phyloP scores from a whole-genome alignment of 306 rosid species.

The Fragaria vesca region DNA sequence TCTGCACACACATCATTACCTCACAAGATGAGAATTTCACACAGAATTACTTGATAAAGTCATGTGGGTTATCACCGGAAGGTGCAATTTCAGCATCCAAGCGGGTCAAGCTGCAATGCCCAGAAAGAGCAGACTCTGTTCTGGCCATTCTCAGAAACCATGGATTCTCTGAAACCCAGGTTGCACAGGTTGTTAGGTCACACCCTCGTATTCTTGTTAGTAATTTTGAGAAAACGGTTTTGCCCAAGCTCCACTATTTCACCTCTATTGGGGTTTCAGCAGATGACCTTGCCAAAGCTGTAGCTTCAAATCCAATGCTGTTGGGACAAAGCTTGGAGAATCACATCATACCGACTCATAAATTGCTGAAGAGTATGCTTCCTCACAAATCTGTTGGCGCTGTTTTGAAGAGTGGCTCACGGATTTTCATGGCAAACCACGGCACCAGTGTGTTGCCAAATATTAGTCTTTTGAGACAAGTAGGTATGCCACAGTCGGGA shows the following conservation, averaged over 20 bases:
- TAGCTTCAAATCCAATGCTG: not conserved
- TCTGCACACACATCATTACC: not conserved
- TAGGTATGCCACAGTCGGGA: slow-evolving; percentile 25
- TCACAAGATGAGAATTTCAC: not conserved
- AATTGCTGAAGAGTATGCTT: slow-evolving; percentile 21
- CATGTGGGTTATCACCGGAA: slow-evolving; percentile 28
- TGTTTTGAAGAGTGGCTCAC: not conserved
- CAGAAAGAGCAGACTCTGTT: slow-evolving; percentile 4
- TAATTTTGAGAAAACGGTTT: slow-evolving; percentile 25
- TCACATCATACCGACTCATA: slow-evolving; percentile 15
- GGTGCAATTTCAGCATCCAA: slow-evolving; percentile 12
- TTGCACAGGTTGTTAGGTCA: slow-evolving; percentile 6
- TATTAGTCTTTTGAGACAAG: slow-evolving; percentile 25
- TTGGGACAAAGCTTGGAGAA: slow-evolving; percentile 18
- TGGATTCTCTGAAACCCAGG: slow-evolving; percentile 32
- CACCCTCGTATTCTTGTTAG: not conserved
- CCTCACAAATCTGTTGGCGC: slow-evolving; percentile 3
- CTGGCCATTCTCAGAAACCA: slow-evolving; percentile 19
- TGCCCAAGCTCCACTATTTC: slow-evolving; percentile 37
- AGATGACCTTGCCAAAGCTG: slow-evolving; percentile 15
- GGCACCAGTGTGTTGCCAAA: slow-evolving; percentile 3
- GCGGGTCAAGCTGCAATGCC: not conserved
- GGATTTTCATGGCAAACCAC: not conserved
- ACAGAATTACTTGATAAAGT: slow-evolving; percentile 26
- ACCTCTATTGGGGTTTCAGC: slow-evolving; percentile 34